These are phyloP conservation scores for Trametes versicolor DNA, from an alignment of 1,284 basidiomycete species.

Conservation along the genomic window DNA sequence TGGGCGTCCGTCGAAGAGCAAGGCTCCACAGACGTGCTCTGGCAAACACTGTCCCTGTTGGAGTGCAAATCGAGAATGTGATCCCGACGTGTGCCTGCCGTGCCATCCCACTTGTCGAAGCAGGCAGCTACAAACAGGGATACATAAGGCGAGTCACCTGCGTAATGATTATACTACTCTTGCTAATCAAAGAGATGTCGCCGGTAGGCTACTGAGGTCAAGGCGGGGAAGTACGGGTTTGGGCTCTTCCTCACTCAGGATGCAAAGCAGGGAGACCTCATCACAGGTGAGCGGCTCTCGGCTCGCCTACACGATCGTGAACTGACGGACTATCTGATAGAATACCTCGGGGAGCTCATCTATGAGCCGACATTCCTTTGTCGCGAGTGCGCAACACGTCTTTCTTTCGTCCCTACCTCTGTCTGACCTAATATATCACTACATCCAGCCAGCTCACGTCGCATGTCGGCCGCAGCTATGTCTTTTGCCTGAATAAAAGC, in stretches of 20 bases:
- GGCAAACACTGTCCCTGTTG: slow-evolving; percentile 57
- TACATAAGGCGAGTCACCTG: slow-evolving; percentile 47
- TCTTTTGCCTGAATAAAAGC: slow-evolving; percentile 50
- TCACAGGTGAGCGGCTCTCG: slow-evolving; percentile 52
- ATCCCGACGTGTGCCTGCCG: slow-evolving; percentile 52
- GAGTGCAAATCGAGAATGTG: slow-evolving; percentile 56
- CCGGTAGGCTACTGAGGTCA: slow-evolving; percentile 45
- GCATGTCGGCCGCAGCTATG: slow-evolving; percentile 55
- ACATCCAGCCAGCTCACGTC: slow-evolving; percentile 39
- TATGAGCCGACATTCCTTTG: slow-evolving; percentile 49
- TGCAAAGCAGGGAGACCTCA: slow-evolving; percentile 51
- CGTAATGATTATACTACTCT: no score
- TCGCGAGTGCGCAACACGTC: slow-evolving; percentile 39
- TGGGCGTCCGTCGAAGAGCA: slow-evolving; percentile 9
- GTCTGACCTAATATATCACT: neutral
- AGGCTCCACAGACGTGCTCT: slow-evolving; percentile 32
- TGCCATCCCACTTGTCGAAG: slow-evolving; percentile 54
- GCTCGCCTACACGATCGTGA: neutral
- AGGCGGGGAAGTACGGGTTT: slow-evolving; percentile 53
- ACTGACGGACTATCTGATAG: slow-evolving; percentile 44
- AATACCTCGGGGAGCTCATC: slow-evolving; percentile 68
- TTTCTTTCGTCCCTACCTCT: neutral
- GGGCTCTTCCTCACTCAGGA: slow-evolving; percentile 61
- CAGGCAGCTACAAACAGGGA: slow-evolving; percentile 52
- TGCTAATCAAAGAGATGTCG: no score